Evolutionary conservation across 257 asterid genomes (phyloP), one percentile per base, ranked within the genome.

Genomic region (Primulina tabacum): DNA sequence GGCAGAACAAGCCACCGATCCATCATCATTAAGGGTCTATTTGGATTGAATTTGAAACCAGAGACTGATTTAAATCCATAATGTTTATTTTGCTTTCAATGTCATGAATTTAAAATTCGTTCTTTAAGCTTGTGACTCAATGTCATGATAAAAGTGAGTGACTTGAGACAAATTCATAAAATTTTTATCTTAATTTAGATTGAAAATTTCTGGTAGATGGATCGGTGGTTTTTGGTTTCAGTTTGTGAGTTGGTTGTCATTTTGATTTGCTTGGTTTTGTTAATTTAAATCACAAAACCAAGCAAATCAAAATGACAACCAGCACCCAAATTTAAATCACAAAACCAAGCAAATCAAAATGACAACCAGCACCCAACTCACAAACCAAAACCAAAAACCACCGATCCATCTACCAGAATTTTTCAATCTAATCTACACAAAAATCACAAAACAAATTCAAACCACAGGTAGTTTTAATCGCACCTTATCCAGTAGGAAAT

Each of bases 401-500:
- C 14, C 20, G 47, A 18, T 50, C 4, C n/a, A 43, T 18, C 72
- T 43, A 37, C 70, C 34, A 68, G 53, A 55, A 75, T 32, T 73
- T 37, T 34, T 43, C 43, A 18, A 10, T 62, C 38, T 26, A 35
- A 26, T 34, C 4, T 64, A 17, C 52, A 58, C 7, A 59, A 5
- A 52, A 12, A 6, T 14, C 28, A 70, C 43, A 8, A 7, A 73
- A 8, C 21, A 47, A 5, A 2, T 38, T 38, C 16, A 8, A 2
- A 40, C 17, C 16, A 34, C 5, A 43, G 12, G 53, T 3, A 60
- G 29, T 1, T 10, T 10, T 26, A 47, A 6, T 8, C 32, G 40
- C 32, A 89, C 96, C 96, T 89, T 89, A 69, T 89, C 87, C 58
- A 89, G 90, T 37, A 87, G 90, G 74, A 89, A 89, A 82, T 87